These are phyloP conservation scores for Chaetomium strumarium DNA, from an alignment of 2,329 filamentous ascomycete genomes.

Conservation along the genomic window DNA sequence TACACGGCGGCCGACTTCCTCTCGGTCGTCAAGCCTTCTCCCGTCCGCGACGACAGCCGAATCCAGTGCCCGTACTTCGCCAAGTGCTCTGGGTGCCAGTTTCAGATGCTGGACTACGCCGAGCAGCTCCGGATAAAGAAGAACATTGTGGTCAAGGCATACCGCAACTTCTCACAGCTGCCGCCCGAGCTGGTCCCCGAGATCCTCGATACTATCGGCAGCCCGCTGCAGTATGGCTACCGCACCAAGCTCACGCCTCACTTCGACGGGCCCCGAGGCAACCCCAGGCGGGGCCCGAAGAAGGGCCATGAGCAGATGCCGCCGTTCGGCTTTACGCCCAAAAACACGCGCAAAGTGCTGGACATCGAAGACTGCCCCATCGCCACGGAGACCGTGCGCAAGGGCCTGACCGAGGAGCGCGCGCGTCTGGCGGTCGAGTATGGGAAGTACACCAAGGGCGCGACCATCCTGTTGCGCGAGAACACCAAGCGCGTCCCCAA, in stretches of 20 bases:
- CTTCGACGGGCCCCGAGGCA: conserved; percentile 70
- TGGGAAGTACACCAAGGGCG: conserved; percentile 68
- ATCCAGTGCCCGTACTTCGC: conserved; percentile 83
- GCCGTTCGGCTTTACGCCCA: conserved; percentile 83
- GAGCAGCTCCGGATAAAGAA: conserved; percentile 83
- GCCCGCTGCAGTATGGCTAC: conserved; percentile 87
- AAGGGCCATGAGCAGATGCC: conserved; percentile 59
- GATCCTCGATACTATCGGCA: conserved; percentile 80
- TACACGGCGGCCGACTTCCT: conserved; percentile 81
- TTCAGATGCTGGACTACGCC: conserved; percentile 90
- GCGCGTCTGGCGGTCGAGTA: conserved; percentile 66
- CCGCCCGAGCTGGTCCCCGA: conserved; percentile 67
- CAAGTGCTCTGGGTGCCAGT: conserved; percentile 86
- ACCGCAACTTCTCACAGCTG: conserved; percentile 81
- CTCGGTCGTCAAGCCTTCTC: conserved; percentile 66
- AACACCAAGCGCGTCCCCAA: conserved; percentile 65
- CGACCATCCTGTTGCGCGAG: conserved; percentile 84
- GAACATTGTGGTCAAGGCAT: conserved; percentile 84
- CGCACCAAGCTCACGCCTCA: conserved; percentile 96
- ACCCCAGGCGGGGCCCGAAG: conserved; percentile 45
- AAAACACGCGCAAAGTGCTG: conserved; percentile 71
- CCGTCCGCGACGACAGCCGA: conserved; percentile 68
- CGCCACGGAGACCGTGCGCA: conserved; percentile 76
- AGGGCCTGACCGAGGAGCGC: conserved; percentile 75
- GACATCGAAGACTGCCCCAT: conserved; percentile 98